Conservation (phyloP, 345 rosid genomes). For the Populus davidiana region DNA sequence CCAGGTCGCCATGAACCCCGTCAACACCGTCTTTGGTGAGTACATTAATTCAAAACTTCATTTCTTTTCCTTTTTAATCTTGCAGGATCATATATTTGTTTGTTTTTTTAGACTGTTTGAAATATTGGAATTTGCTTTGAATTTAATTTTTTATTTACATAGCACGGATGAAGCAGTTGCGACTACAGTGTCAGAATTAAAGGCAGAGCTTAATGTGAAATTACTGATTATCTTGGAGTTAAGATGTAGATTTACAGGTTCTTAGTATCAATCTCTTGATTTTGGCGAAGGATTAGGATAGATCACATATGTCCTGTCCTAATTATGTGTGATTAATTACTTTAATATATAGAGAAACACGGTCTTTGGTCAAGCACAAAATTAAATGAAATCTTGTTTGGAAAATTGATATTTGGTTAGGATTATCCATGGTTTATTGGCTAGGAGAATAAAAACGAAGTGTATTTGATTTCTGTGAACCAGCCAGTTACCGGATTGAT, state of each 20-base stretch:
- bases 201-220: no score
- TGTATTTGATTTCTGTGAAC: background rate
- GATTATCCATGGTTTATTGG: background rate
- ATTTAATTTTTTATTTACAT: background rate
- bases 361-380: background rate
- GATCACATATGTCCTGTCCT: background rate
- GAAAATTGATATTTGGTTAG: background rate
- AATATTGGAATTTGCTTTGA: background rate
- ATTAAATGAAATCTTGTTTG: background rate
- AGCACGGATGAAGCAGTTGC: background rate
- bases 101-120: background rate
- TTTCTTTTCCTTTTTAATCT: no score
- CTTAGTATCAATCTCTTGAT: background rate
- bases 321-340: background rate
- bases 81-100: background rate
- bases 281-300: background rate
- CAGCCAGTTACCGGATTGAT: background rate
- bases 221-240: background rate
- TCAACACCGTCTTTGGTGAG: conserved; percentile 31
- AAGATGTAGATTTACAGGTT: background rate
- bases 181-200: background rate
- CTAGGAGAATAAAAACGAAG: background rate
- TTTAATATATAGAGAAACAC: background rate
- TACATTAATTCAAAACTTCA: background rate
- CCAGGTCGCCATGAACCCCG: conserved; percentile 35